These are phyloP conservation scores for Lepidium didymum DNA, from an alignment of 345 rosid genomes.

Conservation along the genomic window DNA sequence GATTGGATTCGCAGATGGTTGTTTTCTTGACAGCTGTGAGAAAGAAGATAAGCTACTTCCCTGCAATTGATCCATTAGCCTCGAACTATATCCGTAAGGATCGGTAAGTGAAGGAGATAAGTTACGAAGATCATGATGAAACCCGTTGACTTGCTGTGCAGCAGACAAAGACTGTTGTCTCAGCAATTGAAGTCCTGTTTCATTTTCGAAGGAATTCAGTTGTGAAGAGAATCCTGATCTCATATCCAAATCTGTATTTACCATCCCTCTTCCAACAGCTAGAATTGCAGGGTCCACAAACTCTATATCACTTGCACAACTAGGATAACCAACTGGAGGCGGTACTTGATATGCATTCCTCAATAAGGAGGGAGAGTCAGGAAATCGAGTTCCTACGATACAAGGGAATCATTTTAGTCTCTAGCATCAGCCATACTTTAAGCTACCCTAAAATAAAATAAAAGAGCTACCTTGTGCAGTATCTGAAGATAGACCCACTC, in stretches of 20 bases:
- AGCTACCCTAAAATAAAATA: neutral
- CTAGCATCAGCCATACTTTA: neutral
- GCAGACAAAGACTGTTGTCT: constrained; percentile 72
- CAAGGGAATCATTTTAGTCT: neutral
- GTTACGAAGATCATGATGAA: constrained; percentile 51
- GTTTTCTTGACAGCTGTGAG: constrained; percentile 51
- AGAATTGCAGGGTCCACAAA: constrained; percentile 95
- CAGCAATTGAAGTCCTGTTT: constrained; percentile 56
- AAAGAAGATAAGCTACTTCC: constrained; percentile 43
- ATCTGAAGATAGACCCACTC: constrained; percentile 53
- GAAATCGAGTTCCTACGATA: constrained; percentile 45
- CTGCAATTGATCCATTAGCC: constrained; percentile 61
- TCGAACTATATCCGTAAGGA: constrained; percentile 50
- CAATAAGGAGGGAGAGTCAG: constrained; percentile 44
- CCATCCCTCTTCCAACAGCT: constrained; percentile 85
- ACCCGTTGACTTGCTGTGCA: constrained; percentile 18
- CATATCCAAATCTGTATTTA: constrained; percentile 49
- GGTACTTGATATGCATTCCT: constrained; percentile 50
- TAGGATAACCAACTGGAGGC: constrained; percentile 30
- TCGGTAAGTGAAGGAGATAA: constrained; percentile 46
- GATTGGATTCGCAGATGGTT: constrained; percentile 44
- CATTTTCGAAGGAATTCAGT: constrained; percentile 44
- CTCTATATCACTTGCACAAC: constrained; percentile 56
- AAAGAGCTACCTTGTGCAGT: constrained; percentile 40
- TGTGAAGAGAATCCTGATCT: constrained; percentile 48